These are phyloP conservation scores for Gentiana dahurica DNA, from an alignment of 257 asterid genomes.

Conservation along the genomic window DNA sequence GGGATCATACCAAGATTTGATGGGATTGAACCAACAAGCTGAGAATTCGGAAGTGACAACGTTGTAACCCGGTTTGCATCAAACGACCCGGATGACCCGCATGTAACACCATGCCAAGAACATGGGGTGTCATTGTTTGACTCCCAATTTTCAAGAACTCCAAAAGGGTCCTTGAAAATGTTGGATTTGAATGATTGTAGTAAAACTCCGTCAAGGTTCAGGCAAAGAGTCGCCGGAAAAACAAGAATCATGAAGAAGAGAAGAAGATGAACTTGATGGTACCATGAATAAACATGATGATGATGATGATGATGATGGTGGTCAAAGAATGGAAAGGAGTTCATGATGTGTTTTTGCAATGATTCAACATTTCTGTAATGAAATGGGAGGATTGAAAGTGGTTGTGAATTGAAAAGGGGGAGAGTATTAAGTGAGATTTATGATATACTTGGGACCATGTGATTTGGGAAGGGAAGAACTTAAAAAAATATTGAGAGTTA, in stretches of 20 bases:
- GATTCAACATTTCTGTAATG: constrained; percentile 35
- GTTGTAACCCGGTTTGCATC: constrained; percentile 58
- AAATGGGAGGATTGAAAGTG: neutral
- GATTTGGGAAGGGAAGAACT: constrained; percentile 15
- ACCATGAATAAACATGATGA: constrained; percentile 31
- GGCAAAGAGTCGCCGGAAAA: constrained; percentile 25
- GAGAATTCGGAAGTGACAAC: constrained; percentile 45
- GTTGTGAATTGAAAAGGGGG: constrained; percentile 4
- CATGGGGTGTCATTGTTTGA: constrained; percentile 54
- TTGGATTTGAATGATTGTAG: constrained; percentile 56
- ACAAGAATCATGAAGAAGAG: constrained; percentile 23
- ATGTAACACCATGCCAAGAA: constrained; percentile 71
- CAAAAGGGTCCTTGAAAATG: constrained; percentile 47
- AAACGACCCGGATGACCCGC: constrained; percentile 44
- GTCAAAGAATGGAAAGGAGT: constrained; percentile 16
- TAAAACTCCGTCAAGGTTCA: constrained; percentile 64
- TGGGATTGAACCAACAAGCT: constrained; percentile 60
- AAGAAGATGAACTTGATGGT: constrained; percentile 11
- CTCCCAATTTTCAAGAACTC: constrained; percentile 49
- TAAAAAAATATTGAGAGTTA: constrained; percentile 5
- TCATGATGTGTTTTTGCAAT: constrained; percentile 34
- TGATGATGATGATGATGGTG: neutral
- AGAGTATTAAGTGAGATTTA: constrained; percentile 41
- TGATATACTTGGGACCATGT: constrained; percentile 37
- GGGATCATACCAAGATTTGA: constrained; percentile 59